Evolutionary conservation across 1,284 basidiomycete species (phyloP).

Genomic region (Abortiporus biennis): DNA sequence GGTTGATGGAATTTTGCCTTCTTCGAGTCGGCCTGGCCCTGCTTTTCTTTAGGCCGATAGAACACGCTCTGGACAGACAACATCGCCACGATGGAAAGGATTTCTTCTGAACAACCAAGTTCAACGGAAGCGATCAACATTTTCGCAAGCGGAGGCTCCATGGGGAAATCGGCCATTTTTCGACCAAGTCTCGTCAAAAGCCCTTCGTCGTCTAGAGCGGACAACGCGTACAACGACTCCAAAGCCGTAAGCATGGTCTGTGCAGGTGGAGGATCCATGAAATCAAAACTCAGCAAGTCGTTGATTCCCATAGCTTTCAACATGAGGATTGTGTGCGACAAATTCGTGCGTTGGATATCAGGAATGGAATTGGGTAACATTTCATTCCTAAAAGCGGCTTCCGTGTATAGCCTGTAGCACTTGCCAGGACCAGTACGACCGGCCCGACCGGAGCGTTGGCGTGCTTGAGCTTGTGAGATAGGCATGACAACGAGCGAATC

Average conservation of each 20-base stretch:
- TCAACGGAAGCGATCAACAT: conserved; percentile 99
- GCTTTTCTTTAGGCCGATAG: conserved; percentile 98
- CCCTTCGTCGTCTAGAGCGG: conserved; percentile 95
- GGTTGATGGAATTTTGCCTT: conserved; percentile 99
- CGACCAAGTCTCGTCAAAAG: conserved; percentile 89
- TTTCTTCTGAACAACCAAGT: conserved; percentile 94
- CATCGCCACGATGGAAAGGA: conserved; percentile 97
- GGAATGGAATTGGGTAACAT: conserved; percentile 98
- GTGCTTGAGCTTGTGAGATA: conserved; percentile 97
- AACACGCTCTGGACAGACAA: conserved; percentile 95
- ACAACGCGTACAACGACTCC: conserved; percentile 91
- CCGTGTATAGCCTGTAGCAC: conserved; percentile 97
- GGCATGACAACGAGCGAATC: conserved; percentile 99
- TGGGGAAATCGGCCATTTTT: conserved; percentile 99
- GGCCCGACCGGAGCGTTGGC: conserved; percentile 92
- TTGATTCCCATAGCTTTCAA: conserved; percentile 99
- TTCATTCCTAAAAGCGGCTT: conserved; percentile 96
- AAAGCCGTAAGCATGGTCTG: conserved; percentile 94
- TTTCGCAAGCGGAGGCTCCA: conserved; percentile 95
- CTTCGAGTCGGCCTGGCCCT: conserved; percentile 97
- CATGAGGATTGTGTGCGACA: conserved; percentile 90
- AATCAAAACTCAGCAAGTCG: conserved; percentile 96
- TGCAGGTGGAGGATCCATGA: conserved; percentile 98
- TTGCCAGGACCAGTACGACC: conserved; percentile 98
- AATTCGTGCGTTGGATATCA: conserved; percentile 94